These are phyloP conservation scores for Pleurotus eryngii DNA, from an alignment of 768 basidiomycete species.

Conservation along the genomic window DNA sequence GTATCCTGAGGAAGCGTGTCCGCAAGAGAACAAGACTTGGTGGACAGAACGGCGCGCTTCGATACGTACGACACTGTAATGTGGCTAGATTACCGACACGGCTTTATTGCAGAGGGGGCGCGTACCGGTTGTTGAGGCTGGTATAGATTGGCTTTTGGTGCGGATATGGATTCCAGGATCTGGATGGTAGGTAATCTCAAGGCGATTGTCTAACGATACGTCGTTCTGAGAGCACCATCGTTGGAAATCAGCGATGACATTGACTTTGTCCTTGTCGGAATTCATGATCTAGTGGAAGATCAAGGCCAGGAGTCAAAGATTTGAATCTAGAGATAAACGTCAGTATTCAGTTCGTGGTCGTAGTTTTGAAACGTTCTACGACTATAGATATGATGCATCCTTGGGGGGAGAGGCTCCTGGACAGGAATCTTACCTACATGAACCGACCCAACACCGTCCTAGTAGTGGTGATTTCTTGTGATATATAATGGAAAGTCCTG, in stretches of 20 bases:
- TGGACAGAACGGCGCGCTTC: slow-evolving; percentile 59
- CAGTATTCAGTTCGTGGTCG: too few species aligned
- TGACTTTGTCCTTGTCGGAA: too few species aligned
- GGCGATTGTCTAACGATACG: slow-evolving; percentile 42
- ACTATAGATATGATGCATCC: too few species aligned
- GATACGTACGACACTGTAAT: slow-evolving; percentile 62
- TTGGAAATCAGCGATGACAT: not conserved
- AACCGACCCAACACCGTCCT: too few species aligned
- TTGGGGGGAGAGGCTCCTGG: too few species aligned
- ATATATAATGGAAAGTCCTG: too few species aligned
- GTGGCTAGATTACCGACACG: not conserved
- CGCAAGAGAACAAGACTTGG: slow-evolving; percentile 49
- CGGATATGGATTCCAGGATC: slow-evolving; percentile 32
- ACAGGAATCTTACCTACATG: too few species aligned
- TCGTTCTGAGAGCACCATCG: slow-evolving; percentile 9
- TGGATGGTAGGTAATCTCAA: slow-evolving; percentile 30
- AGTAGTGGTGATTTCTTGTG: too few species aligned
- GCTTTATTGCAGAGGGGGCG: not conserved
- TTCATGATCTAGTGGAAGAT: too few species aligned
- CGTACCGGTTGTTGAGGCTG: slow-evolving; percentile 35
- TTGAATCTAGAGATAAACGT: too few species aligned
- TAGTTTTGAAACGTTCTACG: too few species aligned
- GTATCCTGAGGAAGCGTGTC: slow-evolving; percentile 39
- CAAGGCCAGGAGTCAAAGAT: too few species aligned
- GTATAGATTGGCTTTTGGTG: slow-evolving; percentile 29